These are phyloP conservation scores for Yamadazyma atmosphaerica DNA, from an alignment of 1,139 yeast species.

Conservation along the genomic window DNA sequence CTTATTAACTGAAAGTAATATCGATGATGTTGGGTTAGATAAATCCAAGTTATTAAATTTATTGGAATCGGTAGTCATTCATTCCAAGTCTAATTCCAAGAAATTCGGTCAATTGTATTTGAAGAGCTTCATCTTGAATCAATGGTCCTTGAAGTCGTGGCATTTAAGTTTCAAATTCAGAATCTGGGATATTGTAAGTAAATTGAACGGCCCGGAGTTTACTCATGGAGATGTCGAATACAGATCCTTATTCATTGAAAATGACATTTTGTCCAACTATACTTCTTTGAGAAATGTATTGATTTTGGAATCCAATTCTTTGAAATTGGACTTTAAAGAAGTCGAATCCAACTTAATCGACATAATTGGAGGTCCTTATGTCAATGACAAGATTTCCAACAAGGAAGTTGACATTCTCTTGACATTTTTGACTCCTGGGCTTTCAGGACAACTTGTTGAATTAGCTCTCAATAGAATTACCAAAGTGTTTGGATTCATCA, in stretches of 20 bases:
- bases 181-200: slow-evolving; percentile 31
- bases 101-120: slow-evolving; percentile 38
- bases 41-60: slow-evolving; percentile 24
- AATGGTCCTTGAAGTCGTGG: slow-evolving; percentile 37
- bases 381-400: slow-evolving; percentile 24
- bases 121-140: slow-evolving; percentile 43
- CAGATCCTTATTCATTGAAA: slow-evolving; percentile 29
- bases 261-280: slow-evolving; percentile 27
- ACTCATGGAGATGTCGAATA: slow-evolving; percentile 23
- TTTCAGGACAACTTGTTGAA: slow-evolving; percentile 38
- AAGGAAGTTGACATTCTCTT: slow-evolving; percentile 60
- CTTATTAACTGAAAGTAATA: slow-evolving; percentile 29
- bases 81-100: slow-evolving; percentile 30
- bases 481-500: slow-evolving; percentile 54
- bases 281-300: slow-evolving; percentile 41
- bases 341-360: slow-evolving; percentile 58
- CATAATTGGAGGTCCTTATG: slow-evolving; percentile 49
- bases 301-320: slow-evolving; percentile 43
- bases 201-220: slow-evolving; percentile 16
- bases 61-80: slow-evolving; percentile 30
- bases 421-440: slow-evolving; percentile 45
- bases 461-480: slow-evolving; percentile 58
- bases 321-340: slow-evolving; percentile 48
- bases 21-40: slow-evolving; percentile 34
- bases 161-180: slow-evolving; percentile 35